Base-by-base conservation (phyloP, 306 rosid species). In the Aeschynomene evenia region DNA sequence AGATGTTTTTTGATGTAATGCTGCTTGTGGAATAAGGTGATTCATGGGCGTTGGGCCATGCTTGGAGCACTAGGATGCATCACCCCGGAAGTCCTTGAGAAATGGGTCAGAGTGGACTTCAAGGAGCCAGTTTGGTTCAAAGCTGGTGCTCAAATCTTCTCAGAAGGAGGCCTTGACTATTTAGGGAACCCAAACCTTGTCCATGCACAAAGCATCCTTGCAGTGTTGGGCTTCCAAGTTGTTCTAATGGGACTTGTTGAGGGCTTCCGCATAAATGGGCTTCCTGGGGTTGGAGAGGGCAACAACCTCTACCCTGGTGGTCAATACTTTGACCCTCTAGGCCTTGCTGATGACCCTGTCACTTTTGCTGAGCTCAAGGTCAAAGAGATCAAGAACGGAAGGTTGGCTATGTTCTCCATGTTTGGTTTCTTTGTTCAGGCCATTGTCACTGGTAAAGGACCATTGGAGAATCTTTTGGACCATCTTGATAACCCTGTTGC, bases 401-500 rank as follows among this genome's bases (percentile, higher is more conserved):
- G 96, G 54, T 73, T 89, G 26, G 98, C 98, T 40, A 92, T 92
- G 98, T 92, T 92, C 79, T 84, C 98, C 13, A 92, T 87, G 98
- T 92, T 92, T 64, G 96, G 96, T 10, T 92, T 92, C 91, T 92
- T 89, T 75, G 98, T 92, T 43, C 98, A 92, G 69, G 98, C 98
- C 77, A 92, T 92, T 72, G 92, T 92, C 57, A 92, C 98, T 0
- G 98, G 96, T 1, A 89, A 92, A 70, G 98, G 96, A 0, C 98
- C 95, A 0, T 75, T 92, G 59, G 98, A 92, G 87, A 92, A 89
- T 68, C 87, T 92, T 16, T 70, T 92, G 75, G 98, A 89, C 69
- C 96, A 92, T 79, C 75, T 92, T 60, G 98, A 92, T 40, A 83
- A 89, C 76, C 98, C 96, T 22, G 98, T 92, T 43, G 96, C 96